A percentile compares a stretch with the other conserved stretches of the same genome.
These are phyloP conservation scores for Protomyces lactucae-debilis DNA, from an alignment of 1,139 yeast genomes.

Conservation along the genomic window DNA sequence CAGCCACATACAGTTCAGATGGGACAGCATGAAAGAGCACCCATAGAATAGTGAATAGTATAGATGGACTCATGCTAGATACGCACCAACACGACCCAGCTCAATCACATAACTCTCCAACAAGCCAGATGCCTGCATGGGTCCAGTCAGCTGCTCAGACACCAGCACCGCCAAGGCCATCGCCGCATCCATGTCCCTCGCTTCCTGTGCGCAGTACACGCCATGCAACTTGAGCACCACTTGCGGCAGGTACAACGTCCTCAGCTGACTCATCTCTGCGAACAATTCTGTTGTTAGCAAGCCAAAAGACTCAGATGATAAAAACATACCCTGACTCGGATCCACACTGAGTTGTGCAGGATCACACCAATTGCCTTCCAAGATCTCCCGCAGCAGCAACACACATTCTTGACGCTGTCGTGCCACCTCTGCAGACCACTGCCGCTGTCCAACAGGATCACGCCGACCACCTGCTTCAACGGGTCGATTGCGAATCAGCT, in stretches of 20 bases:
- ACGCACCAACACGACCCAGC: constrained; percentile 9
- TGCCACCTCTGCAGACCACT: constrained; percentile 25
- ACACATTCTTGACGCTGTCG: constrained; percentile 11
- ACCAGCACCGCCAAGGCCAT: constrained; percentile 19
- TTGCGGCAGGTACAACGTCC: constrained; percentile 27
- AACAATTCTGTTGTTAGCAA: neutral
- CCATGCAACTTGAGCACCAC: constrained; percentile 26
- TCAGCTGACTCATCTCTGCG: constrained; percentile 17
- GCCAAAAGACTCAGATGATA: neutral
- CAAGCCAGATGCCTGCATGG: constrained; percentile 18
- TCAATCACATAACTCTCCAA: constrained; percentile 16
- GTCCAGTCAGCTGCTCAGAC: constrained; percentile 2
- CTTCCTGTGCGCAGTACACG: constrained; percentile 26
- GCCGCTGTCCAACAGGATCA: constrained; percentile 18
- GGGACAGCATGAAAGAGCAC: too few relatives aligned
- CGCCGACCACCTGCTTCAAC: constrained; percentile 13
- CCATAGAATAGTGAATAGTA: too few relatives aligned
- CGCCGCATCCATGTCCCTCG: constrained; percentile 17
- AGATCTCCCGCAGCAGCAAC: constrained; percentile 9
- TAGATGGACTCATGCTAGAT: neutral
- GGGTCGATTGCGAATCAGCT: constrained; percentile 8
- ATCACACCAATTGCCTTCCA: constrained; percentile 23
- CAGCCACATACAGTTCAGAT: too few relatives aligned
- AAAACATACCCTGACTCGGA: constrained; percentile 11
- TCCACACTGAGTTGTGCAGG: constrained; percentile 13